Percentiles rank a stretch among this genome's conserved stretches.
These are phyloP conservation scores for Ananas comosus DNA, from an alignment of 176 grass and related monocot species.

Conservation along the genomic window DNA sequence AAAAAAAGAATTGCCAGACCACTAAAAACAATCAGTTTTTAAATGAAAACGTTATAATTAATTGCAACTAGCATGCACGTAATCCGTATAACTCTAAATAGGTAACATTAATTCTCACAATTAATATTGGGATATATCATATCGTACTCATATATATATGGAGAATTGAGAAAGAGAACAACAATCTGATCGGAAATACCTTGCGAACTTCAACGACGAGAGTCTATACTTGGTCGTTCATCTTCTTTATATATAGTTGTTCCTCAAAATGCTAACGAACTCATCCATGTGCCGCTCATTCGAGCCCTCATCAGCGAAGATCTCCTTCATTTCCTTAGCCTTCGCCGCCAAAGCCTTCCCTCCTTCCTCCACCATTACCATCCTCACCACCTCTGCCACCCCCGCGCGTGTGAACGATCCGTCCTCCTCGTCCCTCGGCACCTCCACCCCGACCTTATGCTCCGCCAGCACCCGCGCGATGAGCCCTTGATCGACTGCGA, in stretches of 20 bases:
- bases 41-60: no score
- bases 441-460: conserved; percentile 35
- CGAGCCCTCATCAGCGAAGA: conserved; percentile 41
- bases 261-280: conserved; percentile 27
- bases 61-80: no score
- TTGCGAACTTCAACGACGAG: no score
- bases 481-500: conserved; percentile 57
- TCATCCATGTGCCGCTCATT: conserved; percentile 29
- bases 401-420: conserved; percentile 35
- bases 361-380: conserved; percentile 37
- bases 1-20: no score
- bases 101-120: no score
- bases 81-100: no score
- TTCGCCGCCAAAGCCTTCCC: conserved; percentile 20
- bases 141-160: no score
- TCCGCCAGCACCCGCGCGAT: conserved; percentile 42
- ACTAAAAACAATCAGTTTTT: no score
- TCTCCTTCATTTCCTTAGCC: conserved; percentile 24
- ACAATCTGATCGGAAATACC: no score
- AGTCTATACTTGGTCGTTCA: no score
- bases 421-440: conserved; percentile 34
- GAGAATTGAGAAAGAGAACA: no score
- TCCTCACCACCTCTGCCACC: conserved; percentile 36
- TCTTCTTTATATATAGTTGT: conserved; percentile 8
- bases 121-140: no score